Evolutionary conservation across 148 eudicot genomes (phyloP), one percentile per base, ranked within the genome.

Genomic region (Camellia lanceoleosa): DNA sequence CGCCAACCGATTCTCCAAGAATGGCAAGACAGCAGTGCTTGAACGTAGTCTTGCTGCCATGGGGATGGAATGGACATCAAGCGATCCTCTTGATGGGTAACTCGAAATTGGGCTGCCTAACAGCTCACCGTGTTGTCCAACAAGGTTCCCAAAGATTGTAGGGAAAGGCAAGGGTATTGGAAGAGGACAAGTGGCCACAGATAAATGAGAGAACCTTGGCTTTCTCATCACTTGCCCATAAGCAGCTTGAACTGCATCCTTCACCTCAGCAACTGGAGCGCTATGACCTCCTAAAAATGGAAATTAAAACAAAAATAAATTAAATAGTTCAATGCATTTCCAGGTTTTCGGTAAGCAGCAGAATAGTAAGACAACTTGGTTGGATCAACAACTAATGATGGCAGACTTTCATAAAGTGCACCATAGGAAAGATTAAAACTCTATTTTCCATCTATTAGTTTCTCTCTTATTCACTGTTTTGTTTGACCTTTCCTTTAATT

Each of bases 141-240:
- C 89, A 59, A 54, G 82, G 59, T 83, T 84, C 4, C 86, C 84
- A 78, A 92, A 94, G 83, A 96, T 92, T 59, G 95, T 88, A 58
- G 98, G 98, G 72, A 90, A 96, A 18, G 98, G 98, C 69, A 96
- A 89, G 11, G 98, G 98, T 65, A 96, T 91, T 1, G 99, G 98
- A 61, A 96, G 94, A 83, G 98, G 95, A 76, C 94, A 94, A 43
- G 81, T 87, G 68, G 95, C 84, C 30, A 84, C 87, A 8, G 94
- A 92, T 66, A 92, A 84, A 76, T 93, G 94, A 63, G 92, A 93
- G 87, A 91, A 93, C 79, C 85, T 90, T 47, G 98, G 97, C 81
- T 84, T 88, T 68, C 76, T 55, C 51, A 41, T 64, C 64, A 80
- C 79, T 19, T 82, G 84, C 52, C 74, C 83, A 84, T 92, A 92